Conservation (phyloP, 805 yeast species). For the Wickerhamomyces silvicola region DNA sequence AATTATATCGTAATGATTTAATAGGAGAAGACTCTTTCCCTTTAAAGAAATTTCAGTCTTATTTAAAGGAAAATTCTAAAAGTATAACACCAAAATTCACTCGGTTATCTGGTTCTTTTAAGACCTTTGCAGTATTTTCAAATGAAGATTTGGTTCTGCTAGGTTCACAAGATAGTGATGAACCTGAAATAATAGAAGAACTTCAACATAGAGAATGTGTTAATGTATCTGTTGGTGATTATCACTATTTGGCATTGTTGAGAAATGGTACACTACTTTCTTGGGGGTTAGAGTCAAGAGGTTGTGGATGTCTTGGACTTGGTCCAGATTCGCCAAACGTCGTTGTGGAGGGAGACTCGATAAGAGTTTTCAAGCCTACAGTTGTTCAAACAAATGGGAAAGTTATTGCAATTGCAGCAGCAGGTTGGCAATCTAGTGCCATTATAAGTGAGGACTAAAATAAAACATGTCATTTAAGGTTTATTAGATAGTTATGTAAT, state of each 20-base stretch:
- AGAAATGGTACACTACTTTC: conserved; percentile 48
- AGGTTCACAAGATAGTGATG: conserved; percentile 16
- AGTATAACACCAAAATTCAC: conserved; percentile 30
- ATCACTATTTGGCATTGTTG: conserved; percentile 60
- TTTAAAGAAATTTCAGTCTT: conserved; percentile 26
- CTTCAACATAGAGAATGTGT: conserved; percentile 43
- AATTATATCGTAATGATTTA: conserved; percentile 18
- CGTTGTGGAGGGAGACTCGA: conserved; percentile 23
- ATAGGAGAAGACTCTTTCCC: conserved; percentile 15
- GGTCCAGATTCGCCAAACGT: conserved; percentile 31
- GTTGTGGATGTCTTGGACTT: conserved; percentile 68
- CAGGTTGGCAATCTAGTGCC: conserved; percentile 80
- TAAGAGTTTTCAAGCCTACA: conserved; percentile 37
- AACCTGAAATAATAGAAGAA: conserved; percentile 32
- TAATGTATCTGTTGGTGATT: conserved; percentile 63
- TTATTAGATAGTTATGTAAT: conserved; percentile 15
- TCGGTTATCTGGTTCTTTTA: conserved; percentile 50
- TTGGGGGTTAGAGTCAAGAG: conserved; percentile 63
- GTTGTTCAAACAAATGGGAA: conserved; percentile 27
- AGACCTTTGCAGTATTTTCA: conserved; percentile 49
- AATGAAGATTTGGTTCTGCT: conserved; percentile 31
- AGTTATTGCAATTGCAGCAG: conserved; percentile 58
- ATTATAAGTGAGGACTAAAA: conserved; percentile 27
- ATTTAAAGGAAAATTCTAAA: conserved; percentile 21
- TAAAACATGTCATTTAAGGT: not conserved